phyloP scores from a whole-genome alignment of 371 early-diverging fungal genomes.

The Entomophthora muscae region DNA sequence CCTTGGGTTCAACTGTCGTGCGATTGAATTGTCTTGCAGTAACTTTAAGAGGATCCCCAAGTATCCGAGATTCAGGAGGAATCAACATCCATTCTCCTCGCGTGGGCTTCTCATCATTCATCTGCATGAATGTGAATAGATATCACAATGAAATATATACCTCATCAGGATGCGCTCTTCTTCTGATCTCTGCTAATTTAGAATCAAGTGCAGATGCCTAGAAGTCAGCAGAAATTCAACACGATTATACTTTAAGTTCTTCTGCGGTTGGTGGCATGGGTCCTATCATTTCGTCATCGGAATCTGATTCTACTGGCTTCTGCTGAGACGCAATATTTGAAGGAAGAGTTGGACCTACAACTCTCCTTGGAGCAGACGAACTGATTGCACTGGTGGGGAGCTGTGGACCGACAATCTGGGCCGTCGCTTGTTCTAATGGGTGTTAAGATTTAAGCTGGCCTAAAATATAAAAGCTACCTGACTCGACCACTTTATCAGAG shows the following conservation, averaged over 20 bases:
- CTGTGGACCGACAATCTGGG: no score
- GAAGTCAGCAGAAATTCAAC: slow-evolving; percentile 11
- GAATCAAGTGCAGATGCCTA: slow-evolving; percentile 14
- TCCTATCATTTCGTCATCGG: slow-evolving; percentile 31
- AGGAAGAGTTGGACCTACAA: background rate
- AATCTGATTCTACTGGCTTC: slow-evolving; percentile 8
- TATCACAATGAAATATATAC: slow-evolving; percentile 14
- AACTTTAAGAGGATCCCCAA: slow-evolving; percentile 16
- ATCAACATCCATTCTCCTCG: slow-evolving; percentile 51
- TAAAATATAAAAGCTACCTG: no score
- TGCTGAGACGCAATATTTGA: background rate
- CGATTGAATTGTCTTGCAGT: slow-evolving; percentile 17
- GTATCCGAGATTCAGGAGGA: slow-evolving; percentile 35
- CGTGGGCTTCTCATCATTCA: slow-evolving; percentile 17
- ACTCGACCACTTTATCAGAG: no score
- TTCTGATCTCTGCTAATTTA: slow-evolving; percentile 12
- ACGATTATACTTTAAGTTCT: slow-evolving; percentile 20
- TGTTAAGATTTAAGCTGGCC: no score
- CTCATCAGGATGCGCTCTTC: slow-evolving; percentile 17
- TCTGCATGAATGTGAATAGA: background rate
- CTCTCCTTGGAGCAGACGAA: no score
- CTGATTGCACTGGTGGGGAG: no score
- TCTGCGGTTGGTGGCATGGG: slow-evolving; percentile 25
- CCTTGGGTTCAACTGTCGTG: background rate
- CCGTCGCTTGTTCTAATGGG: no score